Evolutionary conservation across 805 yeast species (phyloP), one percentile per base, ranked within the genome.

Genomic region (Candida tibetensis): DNA sequence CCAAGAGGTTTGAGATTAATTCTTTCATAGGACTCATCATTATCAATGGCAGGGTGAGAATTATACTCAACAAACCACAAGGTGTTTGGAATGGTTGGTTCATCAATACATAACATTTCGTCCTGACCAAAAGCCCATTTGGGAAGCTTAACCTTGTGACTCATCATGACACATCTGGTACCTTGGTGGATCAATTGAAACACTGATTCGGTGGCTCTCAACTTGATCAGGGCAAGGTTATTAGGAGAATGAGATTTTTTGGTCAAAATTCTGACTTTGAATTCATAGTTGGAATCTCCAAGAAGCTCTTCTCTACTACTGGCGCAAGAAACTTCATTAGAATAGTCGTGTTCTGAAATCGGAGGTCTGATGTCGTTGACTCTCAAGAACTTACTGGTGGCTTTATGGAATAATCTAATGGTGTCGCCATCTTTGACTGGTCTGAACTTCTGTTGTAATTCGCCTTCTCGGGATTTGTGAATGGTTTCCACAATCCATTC

Each of bases 341-440:
- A 82, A 60, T 91, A 90, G 40, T 93, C 98, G 53, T 87, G 93
- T 55, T 87, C 95, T 7, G 91, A 77, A 18, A 89, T 77, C 7
- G 96, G 96, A 3, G 98, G 96, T 43, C 90, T 78, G 35, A 75
- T 51, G 44, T 85, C 85, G 46, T 73, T 79, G 16, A 88, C 84
- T 46, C 81, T 81, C 36, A 93, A 62, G 32, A 85, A 77, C 45
- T 79, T 78, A 12, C 81, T 76, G 1, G 97, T 84, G 2, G 51
- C 44, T 41, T 71, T 70, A 58, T 93, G 98, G 65, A 76, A 78
- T n/a, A 93, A 57, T 41, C 83, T 71, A 15, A 91, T 64, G 10
- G 68, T 55, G 40, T 74, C 79, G 14, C 82, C 82, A 46, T 79
- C 76, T 37, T 70, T 58, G 28, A 83, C 65, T 2, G 63, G 60